Evolutionary conservation across 345 rosid genomes (phyloP).

Genomic region (Moricandia moricandioides): DNA sequence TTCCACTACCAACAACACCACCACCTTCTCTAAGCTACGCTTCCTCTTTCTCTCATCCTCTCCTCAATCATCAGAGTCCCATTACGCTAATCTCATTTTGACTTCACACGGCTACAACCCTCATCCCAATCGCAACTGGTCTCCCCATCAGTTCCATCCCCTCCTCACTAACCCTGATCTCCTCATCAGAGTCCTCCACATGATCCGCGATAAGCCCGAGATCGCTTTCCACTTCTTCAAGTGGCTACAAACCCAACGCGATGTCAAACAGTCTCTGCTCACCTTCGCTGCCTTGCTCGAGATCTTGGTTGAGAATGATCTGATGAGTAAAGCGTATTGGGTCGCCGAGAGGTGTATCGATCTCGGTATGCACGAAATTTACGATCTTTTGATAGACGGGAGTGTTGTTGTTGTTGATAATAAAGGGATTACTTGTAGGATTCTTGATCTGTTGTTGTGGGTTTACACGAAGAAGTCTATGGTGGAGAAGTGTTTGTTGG

Average conservation of each 20-base stretch:
- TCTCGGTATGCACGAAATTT: constrained; percentile 46
- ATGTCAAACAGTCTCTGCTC: constrained; percentile 42
- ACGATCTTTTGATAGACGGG: constrained; percentile 51
- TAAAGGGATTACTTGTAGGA: constrained; percentile 34
- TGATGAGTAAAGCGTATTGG: constrained; percentile 51
- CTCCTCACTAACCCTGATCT: constrained; percentile 49
- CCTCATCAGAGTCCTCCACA: constrained; percentile 47
- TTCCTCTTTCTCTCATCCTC: constrained; percentile 37
- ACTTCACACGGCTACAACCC: constrained; percentile 36
- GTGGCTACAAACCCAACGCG: constrained; percentile 55
- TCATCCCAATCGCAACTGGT: constrained; percentile 44
- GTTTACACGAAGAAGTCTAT: constrained; percentile 50
- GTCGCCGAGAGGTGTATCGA: constrained; percentile 51
- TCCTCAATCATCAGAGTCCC: constrained; percentile 31
- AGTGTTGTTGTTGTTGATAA: background rate
- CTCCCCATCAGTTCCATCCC: constrained; percentile 41
- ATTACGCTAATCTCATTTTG: constrained; percentile 50
- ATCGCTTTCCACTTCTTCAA: constrained; percentile 55
- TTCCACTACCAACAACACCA: constrained; percentile 18
- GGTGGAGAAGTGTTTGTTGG: constrained; percentile 50
- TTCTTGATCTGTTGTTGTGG: constrained; percentile 60
- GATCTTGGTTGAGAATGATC: constrained; percentile 49
- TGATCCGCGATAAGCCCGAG: constrained; percentile 49
- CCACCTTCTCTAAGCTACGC: constrained; percentile 40
- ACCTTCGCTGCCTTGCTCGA: constrained; percentile 50